Base-by-base conservation (phyloP, 345 rosid genomes). In the Brassica cretica region DNA sequence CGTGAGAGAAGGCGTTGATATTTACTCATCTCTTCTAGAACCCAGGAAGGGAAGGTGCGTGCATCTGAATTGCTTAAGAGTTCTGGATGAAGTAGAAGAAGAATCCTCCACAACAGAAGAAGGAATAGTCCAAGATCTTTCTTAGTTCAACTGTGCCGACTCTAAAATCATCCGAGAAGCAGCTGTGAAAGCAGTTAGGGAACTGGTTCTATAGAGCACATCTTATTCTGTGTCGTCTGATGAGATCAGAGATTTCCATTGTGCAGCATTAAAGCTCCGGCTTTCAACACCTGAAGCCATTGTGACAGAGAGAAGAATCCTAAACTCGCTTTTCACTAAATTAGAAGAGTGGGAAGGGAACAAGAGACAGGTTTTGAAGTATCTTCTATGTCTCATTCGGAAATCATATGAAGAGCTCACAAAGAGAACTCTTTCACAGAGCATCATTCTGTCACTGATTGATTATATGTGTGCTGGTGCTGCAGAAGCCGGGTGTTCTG, bases 161-260 rank as follows among this genome's bases (percentile, higher is more conserved):
- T 69, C 79, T 91, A 81, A 96, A 89, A 11, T 19, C 83, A 29
- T 81, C 84, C 24, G 96, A 90, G 93, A 87, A 75, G 93, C 86
- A 62, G 97, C 90, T 21, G 97, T 94, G 70, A 90, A 84, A 82
- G 83, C 79, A 46, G 8, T 94, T 10, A 80, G 59, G 12, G 90
- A 85, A 53, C 77, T 92, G 88, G 79, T 92, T 71, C 84, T 29
- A 61, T 77, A 15, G 12, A 84, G 78, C 59, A 65, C 85, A 76
- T 72, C 85, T 27, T 80, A 68, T 4, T 84, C 39, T 37, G 87
- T 78, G 58, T 78, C 83, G 35, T n/a, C 49, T 2, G 92, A 82
- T 53, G 93, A 89, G 82, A 75, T 74, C 12, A 87, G 30, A 75
- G 87, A 82, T 60, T 69, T 93, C 79, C 79, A 83, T 61, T 60